Conservation (phyloP, 306 rosid genomes). For the Myrica gale region DNA sequence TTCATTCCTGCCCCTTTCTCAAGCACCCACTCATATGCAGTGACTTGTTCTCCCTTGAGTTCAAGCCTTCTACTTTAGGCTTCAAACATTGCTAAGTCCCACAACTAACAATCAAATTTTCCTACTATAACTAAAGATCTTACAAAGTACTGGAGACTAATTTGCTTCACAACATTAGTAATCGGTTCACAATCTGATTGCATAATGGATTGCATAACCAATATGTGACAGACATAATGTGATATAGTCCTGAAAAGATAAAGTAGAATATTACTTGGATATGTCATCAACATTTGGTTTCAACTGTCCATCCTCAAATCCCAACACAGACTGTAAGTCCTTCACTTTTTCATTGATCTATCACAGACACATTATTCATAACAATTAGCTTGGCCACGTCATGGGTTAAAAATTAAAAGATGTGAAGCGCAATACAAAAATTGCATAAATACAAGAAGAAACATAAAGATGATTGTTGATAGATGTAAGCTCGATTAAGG, state of each 20-base stretch:
- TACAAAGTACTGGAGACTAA: neutral
- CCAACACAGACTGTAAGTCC: constrained; percentile 50
- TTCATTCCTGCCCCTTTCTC: neutral
- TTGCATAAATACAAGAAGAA: neutral
- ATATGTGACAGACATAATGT: neutral
- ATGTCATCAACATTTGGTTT: constrained; percentile 49
- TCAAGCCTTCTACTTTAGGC: neutral
- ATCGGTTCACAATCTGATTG: neutral
- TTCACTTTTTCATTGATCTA: constrained; percentile 72
- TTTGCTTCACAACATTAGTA: neutral
- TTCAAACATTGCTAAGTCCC: neutral
- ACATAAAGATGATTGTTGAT: neutral
- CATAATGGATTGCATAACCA: neutral
- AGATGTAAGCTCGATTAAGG: neutral
- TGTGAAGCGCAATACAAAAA: neutral
- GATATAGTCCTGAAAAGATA: neutral
- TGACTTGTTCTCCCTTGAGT: neutral
- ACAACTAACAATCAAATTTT: neutral
- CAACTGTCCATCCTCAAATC: constrained; percentile 46
- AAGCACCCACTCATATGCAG: neutral
- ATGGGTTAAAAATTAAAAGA: neutral
- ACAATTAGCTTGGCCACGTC: constrained; percentile 22
- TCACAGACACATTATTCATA: constrained; percentile 19
- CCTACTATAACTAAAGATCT: neutral
- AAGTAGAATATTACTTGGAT: constrained; percentile 48